These are phyloP conservation scores for Parasarocladium wereldwijsianum DNA, from an alignment of 2,329 filamentous ascomycete species.

Conservation along the genomic window DNA sequence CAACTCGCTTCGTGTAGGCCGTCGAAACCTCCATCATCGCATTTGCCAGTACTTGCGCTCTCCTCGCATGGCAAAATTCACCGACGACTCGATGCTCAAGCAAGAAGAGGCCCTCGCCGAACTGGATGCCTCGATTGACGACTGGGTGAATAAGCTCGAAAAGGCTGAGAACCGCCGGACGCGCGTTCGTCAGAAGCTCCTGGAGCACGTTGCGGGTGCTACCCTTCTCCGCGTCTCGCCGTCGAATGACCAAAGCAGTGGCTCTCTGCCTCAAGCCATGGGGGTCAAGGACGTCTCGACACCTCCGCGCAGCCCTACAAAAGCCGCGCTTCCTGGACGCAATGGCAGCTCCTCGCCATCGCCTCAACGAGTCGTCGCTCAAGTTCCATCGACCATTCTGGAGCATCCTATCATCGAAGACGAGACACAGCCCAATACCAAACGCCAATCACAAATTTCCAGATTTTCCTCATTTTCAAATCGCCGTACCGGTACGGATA, in stretches of 20 bases:
- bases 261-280: conserved; percentile 26
- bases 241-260: conserved; percentile 17
- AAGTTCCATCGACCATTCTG: conserved; percentile 40
- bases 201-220: conserved; percentile 68
- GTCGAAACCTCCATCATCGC: conserved; percentile 60
- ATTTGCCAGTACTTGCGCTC: conserved; percentile 67
- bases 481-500: conserved; percentile 25
- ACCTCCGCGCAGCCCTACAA: conserved; percentile 45
- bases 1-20: conserved; percentile 57
- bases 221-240: conserved; percentile 30
- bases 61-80: conserved; percentile 56
- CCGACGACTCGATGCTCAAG: conserved; percentile 59
- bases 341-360: conserved; percentile 26
- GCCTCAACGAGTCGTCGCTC: conserved; percentile 34
- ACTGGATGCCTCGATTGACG: conserved; percentile 63
- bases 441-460: neutral
- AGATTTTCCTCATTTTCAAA: conserved; percentile 7
- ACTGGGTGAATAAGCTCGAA: conserved; percentile 70
- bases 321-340: conserved; percentile 18
- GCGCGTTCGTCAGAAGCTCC: conserved; percentile 61
- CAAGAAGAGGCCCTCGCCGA: conserved; percentile 69
- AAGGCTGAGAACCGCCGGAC: conserved; percentile 64
- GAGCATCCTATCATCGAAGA: conserved; percentile 34
- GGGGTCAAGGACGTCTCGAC: conserved; percentile 33
- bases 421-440: conserved; percentile 10